Percentiles rank a stretch among this genome's conserved stretches.
These are phyloP conservation scores for Syncephalastrum contaminatum DNA, from an alignment of 371 early-diverging fungal species.

Conservation along the genomic window DNA sequence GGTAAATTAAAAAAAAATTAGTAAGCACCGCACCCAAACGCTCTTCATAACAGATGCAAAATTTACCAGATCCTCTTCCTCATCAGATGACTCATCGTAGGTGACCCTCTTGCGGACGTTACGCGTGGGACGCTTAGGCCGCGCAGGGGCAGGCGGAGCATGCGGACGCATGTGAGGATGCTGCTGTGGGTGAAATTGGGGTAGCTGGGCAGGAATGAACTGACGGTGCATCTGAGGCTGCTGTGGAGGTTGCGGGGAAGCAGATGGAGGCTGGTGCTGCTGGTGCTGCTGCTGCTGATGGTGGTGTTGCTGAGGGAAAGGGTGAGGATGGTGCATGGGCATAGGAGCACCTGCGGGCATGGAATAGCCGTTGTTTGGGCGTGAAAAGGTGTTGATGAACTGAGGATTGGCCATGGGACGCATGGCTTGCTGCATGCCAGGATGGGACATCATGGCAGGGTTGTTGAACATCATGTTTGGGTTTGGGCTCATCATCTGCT, in stretches of 20 bases:
- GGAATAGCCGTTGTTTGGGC: slow-evolving; percentile 18
- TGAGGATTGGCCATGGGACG: slow-evolving; percentile 22
- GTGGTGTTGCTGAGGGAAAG: slow-evolving; percentile 2
- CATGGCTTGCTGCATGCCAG: slow-evolving; percentile 18
- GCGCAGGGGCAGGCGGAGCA: slow-evolving; percentile 19
- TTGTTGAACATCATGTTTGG: slow-evolving; percentile 26
- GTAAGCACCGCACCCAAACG: neutral
- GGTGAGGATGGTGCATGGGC: slow-evolving; percentile 5
- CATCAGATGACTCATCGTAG: slow-evolving; percentile 48
- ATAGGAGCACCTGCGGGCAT: slow-evolving; percentile 11
- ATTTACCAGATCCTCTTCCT: slow-evolving; percentile 36
- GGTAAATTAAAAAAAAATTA: slow-evolving; percentile 6
- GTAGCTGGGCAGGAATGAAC: slow-evolving; percentile 2
- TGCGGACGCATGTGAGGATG: slow-evolving; percentile 18
- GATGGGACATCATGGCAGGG: slow-evolving; percentile 22
- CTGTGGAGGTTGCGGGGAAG: slow-evolving; percentile 5
- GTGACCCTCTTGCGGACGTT: slow-evolving; percentile 37
- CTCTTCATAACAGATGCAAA: slow-evolving; percentile 2
- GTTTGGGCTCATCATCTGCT: slow-evolving; percentile 8
- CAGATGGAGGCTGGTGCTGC: slow-evolving; percentile 5
- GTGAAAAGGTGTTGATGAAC: slow-evolving; percentile 21
- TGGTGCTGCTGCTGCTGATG: slow-evolving; percentile 7
- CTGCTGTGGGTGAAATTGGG: slow-evolving; percentile 8
- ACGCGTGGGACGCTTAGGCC: slow-evolving; percentile 34
- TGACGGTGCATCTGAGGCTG: neutral